These are phyloP conservation scores for Pichia sporocuriosa DNA, from an alignment of 805 yeast genomes.

Conservation along the genomic window DNA sequence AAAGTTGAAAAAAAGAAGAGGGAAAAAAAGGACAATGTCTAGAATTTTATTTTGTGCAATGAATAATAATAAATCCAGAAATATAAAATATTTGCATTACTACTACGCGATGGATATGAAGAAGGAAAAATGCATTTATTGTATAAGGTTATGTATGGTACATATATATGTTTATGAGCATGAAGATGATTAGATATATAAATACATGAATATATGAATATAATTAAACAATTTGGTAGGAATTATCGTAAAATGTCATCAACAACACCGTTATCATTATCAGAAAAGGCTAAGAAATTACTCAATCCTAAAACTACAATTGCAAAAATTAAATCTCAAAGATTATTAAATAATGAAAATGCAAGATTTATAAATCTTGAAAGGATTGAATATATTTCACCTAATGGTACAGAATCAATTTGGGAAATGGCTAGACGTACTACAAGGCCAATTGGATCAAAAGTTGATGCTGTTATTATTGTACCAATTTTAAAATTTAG, in stretches of 20 bases:
- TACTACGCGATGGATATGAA: too few species aligned
- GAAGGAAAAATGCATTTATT: too few species aligned
- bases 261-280: neutral
- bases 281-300: conserved; percentile 7
- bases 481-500: conserved; percentile 50
- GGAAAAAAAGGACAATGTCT: neutral
- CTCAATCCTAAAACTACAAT: conserved; percentile 17
- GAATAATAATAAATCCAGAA: too few species aligned
- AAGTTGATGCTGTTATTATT: conserved; percentile 87
- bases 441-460: conserved; percentile 57
- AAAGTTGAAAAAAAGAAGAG: neutral
- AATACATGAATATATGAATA: neutral
- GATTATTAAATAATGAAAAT: conserved; percentile 32
- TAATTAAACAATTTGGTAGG: neutral
- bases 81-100: too few species aligned
- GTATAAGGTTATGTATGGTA: too few species aligned
- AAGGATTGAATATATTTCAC: conserved; percentile 64
- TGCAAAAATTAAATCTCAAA: conserved; percentile 27
- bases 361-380: conserved; percentile 66
- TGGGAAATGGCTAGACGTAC: conserved; percentile 91
- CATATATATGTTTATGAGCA: too few species aligned
- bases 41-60: too few species aligned
- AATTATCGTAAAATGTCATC: conserved; percentile 7
- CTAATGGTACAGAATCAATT: conserved; percentile 58
- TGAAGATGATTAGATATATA: too few species aligned